Evolutionary conservation across 148 eudicot species (phyloP).

Genomic region (Amaranthus palmeri): DNA sequence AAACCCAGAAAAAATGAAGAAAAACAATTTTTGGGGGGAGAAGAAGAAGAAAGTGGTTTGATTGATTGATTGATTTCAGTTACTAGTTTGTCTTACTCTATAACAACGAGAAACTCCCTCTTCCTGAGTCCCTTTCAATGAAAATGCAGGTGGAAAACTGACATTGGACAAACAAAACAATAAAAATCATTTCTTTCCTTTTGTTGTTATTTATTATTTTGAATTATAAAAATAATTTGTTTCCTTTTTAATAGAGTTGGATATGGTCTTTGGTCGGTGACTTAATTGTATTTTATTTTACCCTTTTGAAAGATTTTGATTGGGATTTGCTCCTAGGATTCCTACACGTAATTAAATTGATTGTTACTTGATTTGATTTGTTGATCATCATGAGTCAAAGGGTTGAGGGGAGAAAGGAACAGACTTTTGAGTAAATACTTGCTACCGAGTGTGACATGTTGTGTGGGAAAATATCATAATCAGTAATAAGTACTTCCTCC

Average conservation of each 20-base stretch:
- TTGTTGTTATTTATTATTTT: not conserved
- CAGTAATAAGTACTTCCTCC: too few relatives aligned
- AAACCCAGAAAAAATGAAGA: not conserved
- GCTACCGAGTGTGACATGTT: too few relatives aligned
- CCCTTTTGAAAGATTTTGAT: not conserved
- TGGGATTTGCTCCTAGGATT: slow-evolving; percentile 3
- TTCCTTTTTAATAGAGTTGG: not conserved
- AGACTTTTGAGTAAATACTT: too few relatives aligned
- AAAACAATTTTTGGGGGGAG: not conserved
- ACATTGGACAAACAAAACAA: not conserved
- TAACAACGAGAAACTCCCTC: not conserved
- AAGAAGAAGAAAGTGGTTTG: not conserved
- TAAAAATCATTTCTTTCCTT: not conserved
- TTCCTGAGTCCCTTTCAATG: too few relatives aligned
- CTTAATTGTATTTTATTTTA: not conserved
- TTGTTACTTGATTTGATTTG: not conserved
- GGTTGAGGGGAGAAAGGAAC: too few relatives aligned
- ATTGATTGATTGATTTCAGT: slow-evolving; percentile 21
- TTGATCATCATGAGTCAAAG: too few relatives aligned
- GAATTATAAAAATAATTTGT: not conserved
- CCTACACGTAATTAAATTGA: slow-evolving; percentile 3
- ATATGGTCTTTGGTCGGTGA: slow-evolving; percentile 11
- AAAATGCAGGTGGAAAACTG: not conserved
- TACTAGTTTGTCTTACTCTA: not conserved
- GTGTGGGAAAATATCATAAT: too few relatives aligned